Evolutionary conservation across 1,139 yeast genomes (phyloP).

Genomic region (Geotrichum citri-aurantii): DNA sequence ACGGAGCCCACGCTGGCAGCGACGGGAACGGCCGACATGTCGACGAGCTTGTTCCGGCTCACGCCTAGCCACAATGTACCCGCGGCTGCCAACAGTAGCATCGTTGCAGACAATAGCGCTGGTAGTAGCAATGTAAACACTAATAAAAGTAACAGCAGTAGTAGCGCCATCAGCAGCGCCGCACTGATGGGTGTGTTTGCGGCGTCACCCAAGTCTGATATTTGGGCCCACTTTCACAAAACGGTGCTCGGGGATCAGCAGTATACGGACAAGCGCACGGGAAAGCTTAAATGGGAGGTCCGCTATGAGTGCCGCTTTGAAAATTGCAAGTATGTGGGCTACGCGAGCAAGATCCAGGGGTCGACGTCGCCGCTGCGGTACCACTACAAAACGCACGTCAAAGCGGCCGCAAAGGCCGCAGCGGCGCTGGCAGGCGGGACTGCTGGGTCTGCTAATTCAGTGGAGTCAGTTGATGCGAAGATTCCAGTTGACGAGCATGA

Average conservation of each 20-base stretch:
- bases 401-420: background rate
- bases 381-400: slow-evolving; percentile 2
- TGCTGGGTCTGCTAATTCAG: too few species aligned
- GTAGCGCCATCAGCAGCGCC: background rate
- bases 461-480: background rate
- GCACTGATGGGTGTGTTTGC: background rate
- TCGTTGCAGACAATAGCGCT: background rate
- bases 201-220: slow-evolving; percentile 1
- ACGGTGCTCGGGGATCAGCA: background rate
- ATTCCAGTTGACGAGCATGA: background rate
- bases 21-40: background rate
- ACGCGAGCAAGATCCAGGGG: slow-evolving; percentile 4
- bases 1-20: background rate
- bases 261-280: slow-evolving; percentile 4
- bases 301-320: slow-evolving; percentile 3
- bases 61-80: background rate
- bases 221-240: slow-evolving; percentile 1
- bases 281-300: background rate
- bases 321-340: background rate
- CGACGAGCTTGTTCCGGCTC: background rate
- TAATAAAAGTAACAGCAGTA: too few species aligned
- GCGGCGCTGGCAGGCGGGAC: background rate
- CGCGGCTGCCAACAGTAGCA: background rate
- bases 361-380: slow-evolving; percentile 8
- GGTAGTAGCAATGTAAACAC: background rate